Base-by-base conservation (phyloP, 2,329 filamentous ascomycete species). In the Elsinoe batatas region DNA sequence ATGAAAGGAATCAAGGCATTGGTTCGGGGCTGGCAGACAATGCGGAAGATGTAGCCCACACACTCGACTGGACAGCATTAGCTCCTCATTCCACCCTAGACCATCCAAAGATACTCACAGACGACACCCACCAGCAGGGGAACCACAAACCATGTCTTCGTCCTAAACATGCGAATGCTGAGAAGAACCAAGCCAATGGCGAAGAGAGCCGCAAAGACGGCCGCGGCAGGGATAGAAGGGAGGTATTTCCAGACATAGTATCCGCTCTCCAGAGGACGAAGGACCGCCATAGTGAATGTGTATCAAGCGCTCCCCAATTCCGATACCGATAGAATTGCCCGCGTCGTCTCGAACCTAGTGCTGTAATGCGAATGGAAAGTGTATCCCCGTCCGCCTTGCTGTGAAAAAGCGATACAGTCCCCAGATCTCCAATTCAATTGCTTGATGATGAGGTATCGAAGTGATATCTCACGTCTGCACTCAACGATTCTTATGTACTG, bases 91-190 rank as follows among this genome's bases (percentile, higher is more conserved):
- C 35, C 15, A 44, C 3, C 5, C 40, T 5, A 4, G 26, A 56
- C 10, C 35, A 38, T 37, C 0, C 57, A 3, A 57, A 58, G 3
- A 59, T 60, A 69, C 77, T 57, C 71, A 79, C 77, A 73, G 2
- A 71, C 20, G 0, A 72, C 74, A 0, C 76, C 77, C 1, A 76
- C 60, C 13, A 74, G 59, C 53, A 79, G 72, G 0, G 73, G 69
- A 1, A 72, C 65, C 57, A 77, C 77, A 60, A 76, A 80, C 71
- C 75, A 79, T 10, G 71, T 73, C 33, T 70, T 67, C 2, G 71
- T 71, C 22, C 67, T 72, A 17, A 71, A 61, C 40, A 78, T 67
- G 6, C 20, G 22, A 22, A 35, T 17, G 2, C 15, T 44, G 13
- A 43, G 20, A 11, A 43, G 26, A 12, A 44, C 12, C 15, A 15